Base-by-base conservation (phyloP, 164 flowering plant species). In the Dillenia turbinata region DNA sequence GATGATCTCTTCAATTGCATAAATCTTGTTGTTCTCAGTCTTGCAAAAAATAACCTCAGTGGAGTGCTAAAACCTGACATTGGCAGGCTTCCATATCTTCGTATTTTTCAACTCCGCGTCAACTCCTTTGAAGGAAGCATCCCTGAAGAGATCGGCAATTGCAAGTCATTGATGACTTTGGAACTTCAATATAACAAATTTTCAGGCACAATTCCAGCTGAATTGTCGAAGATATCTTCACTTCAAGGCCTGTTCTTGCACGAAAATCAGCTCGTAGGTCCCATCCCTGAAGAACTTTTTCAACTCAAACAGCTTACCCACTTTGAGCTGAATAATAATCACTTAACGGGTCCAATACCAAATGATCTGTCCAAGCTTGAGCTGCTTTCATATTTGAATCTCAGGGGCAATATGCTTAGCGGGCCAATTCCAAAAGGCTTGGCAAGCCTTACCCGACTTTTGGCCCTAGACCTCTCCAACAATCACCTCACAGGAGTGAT, bases 1-100 rank as follows among this genome's bases (percentile, higher is more conserved):
- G 87, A 78, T 56, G 90, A 79, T 61, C 57, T 92, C 26, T 85
- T 74, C 78, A 79, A 87, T 57, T 89, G 94, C 71, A 64, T 82
- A 48, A 75, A 73, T 59, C 87, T 92, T 46, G 44, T 12, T 5
- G 58, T 56, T 9, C 62, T 87, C 14, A 70, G 57, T 71, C 62
- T 86, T 60, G 57, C 79, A 8, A 14, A 3, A 22, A 83, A 84
- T 73, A 69, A 68, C 22, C 77, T 86, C 54, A 74, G 57, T 47
- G 89, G 92, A 15, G 19, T 61, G 33, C 61, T 86, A 49, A 75
- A 65, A 33, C 69, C 79, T 1, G 59, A 49, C 11, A 66, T 84
- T 57, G 83, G 87, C 3, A 79, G 68, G 2, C 82, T 82, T 45
- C 48, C 24, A n/a, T 71, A 68, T 43, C 76, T 86, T 12, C 44